Evolutionary conservation across 2,329 filamentous ascomycete species (phyloP).

Genomic region (Penicillium sp.): DNA sequence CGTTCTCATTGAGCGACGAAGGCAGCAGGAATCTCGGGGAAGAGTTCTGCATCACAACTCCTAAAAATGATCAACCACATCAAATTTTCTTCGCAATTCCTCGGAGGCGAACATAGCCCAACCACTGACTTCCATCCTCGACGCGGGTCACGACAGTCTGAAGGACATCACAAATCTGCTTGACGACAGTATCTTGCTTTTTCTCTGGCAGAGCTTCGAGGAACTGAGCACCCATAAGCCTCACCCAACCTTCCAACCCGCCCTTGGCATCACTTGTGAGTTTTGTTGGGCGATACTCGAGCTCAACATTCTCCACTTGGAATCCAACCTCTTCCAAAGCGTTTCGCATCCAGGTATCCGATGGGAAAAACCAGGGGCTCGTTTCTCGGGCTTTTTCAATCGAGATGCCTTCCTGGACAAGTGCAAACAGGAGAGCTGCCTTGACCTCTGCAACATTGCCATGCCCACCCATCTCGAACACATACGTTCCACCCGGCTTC

Average conservation of each 20-base stretch:
- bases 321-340: slow-evolving; percentile 45
- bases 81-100: slow-evolving; percentile 39
- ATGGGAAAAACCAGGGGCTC: slow-evolving; percentile 73
- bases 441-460: slow-evolving; percentile 68
- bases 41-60: not conserved
- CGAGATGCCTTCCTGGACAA: slow-evolving; percentile 54
- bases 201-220: slow-evolving; percentile 55
- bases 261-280: slow-evolving; percentile 46
- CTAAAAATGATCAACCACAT: not conserved
- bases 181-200: slow-evolving; percentile 54
- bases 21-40: slow-evolving; percentile 12
- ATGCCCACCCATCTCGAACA: slow-evolving; percentile 71
- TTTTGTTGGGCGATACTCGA: slow-evolving; percentile 65
- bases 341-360: slow-evolving; percentile 58
- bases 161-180: slow-evolving; percentile 58
- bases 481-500: slow-evolving; percentile 58
- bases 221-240: slow-evolving; percentile 62
- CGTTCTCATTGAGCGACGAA: slow-evolving; percentile 50
- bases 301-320: slow-evolving; percentile 56
- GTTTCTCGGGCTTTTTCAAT: slow-evolving; percentile 51
- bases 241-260: slow-evolving; percentile 66
- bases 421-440: slow-evolving; percentile 56
- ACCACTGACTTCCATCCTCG: slow-evolving; percentile 57
- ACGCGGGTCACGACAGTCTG: slow-evolving; percentile 57
- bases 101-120: slow-evolving; percentile 51